Percentiles rank a stretch among this genome's conserved stretches.
phyloP scores from a whole-genome alignment of 257 asterid species.

The Gardenia jasminoides region DNA sequence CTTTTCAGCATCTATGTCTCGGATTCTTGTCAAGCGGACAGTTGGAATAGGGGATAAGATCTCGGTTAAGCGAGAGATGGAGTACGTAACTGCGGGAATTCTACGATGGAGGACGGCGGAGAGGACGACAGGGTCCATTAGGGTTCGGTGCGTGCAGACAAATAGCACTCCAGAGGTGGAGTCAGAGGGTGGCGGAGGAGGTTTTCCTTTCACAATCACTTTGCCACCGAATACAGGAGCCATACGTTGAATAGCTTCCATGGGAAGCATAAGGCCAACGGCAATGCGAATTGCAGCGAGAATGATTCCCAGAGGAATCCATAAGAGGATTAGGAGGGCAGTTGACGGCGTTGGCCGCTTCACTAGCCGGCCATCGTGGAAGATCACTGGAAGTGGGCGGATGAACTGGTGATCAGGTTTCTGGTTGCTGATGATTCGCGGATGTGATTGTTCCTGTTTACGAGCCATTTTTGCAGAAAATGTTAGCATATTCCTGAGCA shows the following conservation, averaged over 20 bases:
- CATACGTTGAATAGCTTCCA: slow-evolving; percentile 39
- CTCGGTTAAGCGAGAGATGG: slow-evolving; percentile 69
- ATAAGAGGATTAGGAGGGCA: slow-evolving; percentile 62
- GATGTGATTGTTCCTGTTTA: slow-evolving; percentile 45
- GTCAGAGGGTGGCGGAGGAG: slow-evolving; percentile 52
- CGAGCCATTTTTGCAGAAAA: not conserved
- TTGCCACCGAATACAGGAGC: slow-evolving; percentile 63
- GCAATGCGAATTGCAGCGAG: slow-evolving; percentile 55
- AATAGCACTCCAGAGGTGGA: slow-evolving; percentile 60
- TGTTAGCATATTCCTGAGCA: not conserved
- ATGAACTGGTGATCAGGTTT: slow-evolving; percentile 17
- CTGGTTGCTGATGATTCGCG: slow-evolving; percentile 30
- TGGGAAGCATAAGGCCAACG: slow-evolving; percentile 54
- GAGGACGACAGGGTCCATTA: slow-evolving; percentile 83
- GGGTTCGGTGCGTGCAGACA: slow-evolving; percentile 82
- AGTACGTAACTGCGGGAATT: slow-evolving; percentile 82
- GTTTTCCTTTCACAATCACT: slow-evolving; percentile 67
- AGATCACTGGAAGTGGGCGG: slow-evolving; percentile 76
- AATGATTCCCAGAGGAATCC: slow-evolving; percentile 72
- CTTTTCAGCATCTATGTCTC: slow-evolving; percentile 61
- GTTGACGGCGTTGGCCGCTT: slow-evolving; percentile 68
- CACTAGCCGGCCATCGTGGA: slow-evolving; percentile 85
- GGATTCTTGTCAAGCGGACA: slow-evolving; percentile 62
- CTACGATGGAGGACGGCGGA: slow-evolving; percentile 69
- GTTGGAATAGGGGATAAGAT: slow-evolving; percentile 86